phyloP scores from a whole-genome alignment of 352 stramenopile species.

The Globisporangium nodosum region DNA sequence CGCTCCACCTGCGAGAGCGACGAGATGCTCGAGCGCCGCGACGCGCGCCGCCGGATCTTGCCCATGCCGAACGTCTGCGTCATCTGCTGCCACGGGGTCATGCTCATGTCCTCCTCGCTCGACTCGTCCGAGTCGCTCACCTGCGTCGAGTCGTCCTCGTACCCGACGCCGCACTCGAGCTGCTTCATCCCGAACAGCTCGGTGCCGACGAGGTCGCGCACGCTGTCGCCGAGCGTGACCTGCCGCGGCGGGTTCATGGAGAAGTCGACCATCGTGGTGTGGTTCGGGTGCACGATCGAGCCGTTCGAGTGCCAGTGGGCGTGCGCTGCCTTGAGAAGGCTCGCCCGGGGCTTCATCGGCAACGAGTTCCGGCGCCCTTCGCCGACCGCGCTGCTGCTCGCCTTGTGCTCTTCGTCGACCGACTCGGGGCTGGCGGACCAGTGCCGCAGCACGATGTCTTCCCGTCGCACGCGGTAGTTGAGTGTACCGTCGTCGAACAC shows the following conservation, averaged over 20 bases:
- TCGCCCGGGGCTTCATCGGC: not conserved
- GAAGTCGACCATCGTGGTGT: constrained; percentile 45
- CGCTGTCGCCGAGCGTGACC: constrained; percentile 15
- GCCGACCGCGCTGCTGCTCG: not conserved
- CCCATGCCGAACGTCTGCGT: constrained; percentile 77
- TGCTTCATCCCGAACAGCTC: constrained; percentile 52
- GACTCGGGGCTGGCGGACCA: not conserved
- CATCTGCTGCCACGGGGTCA: constrained; percentile 84
- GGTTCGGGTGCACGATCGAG: constrained; percentile 14
- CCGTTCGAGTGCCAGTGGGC: constrained; percentile 12
- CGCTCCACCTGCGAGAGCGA: constrained; percentile 60
- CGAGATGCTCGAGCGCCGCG: constrained; percentile 56
- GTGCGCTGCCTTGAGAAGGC: constrained; percentile 3
- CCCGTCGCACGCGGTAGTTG: constrained; percentile 59
- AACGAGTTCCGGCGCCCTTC: not conserved
- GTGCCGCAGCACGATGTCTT: constrained; percentile 54
- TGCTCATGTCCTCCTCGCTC: constrained; percentile 68
- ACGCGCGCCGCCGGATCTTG: constrained; percentile 30
- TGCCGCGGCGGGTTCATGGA: constrained; percentile 31
- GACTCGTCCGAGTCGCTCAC: constrained; percentile 78
- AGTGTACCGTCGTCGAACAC: constrained; percentile 74
- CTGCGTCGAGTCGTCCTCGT: constrained; percentile 78
- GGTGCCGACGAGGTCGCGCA: constrained; percentile 29
- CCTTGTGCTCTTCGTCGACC: not conserved
- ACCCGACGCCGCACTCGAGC: constrained; percentile 66